Evolutionary conservation across 2,329 filamentous ascomycete species (phyloP).

Genomic region (Diaporthe ampelina): DNA sequence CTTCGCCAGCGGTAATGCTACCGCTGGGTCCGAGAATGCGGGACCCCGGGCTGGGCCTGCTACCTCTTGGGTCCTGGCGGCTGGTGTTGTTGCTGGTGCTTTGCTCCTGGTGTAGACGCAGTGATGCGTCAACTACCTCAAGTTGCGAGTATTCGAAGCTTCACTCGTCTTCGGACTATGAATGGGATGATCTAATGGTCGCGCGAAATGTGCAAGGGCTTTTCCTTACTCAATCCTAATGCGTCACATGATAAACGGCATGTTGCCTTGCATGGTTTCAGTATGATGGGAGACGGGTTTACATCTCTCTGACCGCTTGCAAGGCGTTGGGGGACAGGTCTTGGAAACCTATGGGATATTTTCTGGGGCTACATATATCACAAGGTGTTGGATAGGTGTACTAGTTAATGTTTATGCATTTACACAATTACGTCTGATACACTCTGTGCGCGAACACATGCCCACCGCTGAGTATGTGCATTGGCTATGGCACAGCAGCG

Average conservation of each 20-base stretch:
- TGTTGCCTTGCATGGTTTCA: neutral
- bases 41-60: neutral
- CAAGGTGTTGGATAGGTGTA: neutral
- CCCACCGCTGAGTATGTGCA: too few relatives aligned
- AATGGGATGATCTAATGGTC: too few relatives aligned
- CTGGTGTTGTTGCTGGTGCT: conserved; percentile 1
- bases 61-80: conserved; percentile 5
- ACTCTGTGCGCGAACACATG: too few relatives aligned
- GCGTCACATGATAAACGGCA: neutral
- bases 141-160: too few relatives aligned
- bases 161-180: neutral
- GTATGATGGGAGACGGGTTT: neutral
- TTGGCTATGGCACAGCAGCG: too few relatives aligned
- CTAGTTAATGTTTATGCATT: conserved; percentile 18
- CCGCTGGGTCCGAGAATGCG: neutral
- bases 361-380: neutral
- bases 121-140: too few relatives aligned
- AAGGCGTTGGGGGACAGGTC: neutral
- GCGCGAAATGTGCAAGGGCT: neutral
- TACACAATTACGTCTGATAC: too few relatives aligned
- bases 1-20: conserved; percentile 48
- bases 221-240: neutral
- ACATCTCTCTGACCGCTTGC: neutral
- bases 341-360: neutral
- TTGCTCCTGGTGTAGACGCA: conserved; percentile 1